These are phyloP conservation scores for Ensete glaucum DNA, from an alignment of 176 grass and related monocot genomes.

Conservation along the genomic window DNA sequence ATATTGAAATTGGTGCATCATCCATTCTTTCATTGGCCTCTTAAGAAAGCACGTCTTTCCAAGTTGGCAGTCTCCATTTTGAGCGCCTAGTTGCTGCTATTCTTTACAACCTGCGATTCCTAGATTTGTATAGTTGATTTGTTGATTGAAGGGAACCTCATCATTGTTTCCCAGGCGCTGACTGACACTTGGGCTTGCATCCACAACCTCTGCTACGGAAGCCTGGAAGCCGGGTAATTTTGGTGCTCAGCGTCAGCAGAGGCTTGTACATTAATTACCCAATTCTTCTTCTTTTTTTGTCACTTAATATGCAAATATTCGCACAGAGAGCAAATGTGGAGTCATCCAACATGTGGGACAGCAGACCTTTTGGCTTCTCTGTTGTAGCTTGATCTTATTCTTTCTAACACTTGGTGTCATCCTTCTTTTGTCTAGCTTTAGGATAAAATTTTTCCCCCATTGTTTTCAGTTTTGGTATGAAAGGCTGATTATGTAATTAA, in stretches of 20 bases:
- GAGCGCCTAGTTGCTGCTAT: slow-evolving; percentile 12
- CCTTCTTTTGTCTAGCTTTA: not conserved
- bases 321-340: not conserved
- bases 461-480: too few species aligned
- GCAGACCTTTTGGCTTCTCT: not conserved
- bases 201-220: not conserved
- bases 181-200: slow-evolving; percentile 2
- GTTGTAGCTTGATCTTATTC: not conserved
- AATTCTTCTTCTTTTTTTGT: not conserved
- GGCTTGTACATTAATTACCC: slow-evolving; percentile 9
- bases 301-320: not conserved
- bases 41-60: slow-evolving; percentile 29
- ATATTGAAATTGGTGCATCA: slow-evolving; percentile 28
- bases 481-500: too few species aligned
- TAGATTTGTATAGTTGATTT: slow-evolving; percentile 21
- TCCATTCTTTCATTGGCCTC: slow-evolving; percentile 53
- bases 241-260: not conserved
- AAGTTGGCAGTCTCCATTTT: slow-evolving; percentile 22
- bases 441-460: not conserved
- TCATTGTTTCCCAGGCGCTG: slow-evolving; percentile 28
- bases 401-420: not conserved
- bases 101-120: slow-evolving; percentile 15
- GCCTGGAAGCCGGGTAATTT: not conserved
- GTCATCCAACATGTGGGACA: not conserved
- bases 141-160: slow-evolving; percentile 18